Conservation (phyloP, 371 early-diverging fungal species). For the Mortierella sp. region DNA sequence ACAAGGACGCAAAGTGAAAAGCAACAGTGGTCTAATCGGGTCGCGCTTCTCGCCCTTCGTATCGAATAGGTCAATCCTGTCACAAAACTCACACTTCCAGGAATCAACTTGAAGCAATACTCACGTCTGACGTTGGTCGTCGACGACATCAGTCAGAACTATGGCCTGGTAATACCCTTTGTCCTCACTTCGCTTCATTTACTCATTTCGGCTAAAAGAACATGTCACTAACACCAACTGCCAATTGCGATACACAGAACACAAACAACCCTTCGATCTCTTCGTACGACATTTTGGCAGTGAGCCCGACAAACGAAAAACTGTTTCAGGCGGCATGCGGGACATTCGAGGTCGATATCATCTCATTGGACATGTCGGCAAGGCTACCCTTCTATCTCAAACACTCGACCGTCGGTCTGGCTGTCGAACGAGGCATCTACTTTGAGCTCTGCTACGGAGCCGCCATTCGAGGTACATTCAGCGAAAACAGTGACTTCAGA, state of each 20-base stretch:
- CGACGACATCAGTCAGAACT: conserved; percentile 73
- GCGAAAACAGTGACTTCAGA: too few relatives aligned
- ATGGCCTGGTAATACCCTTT: conserved; percentile 66
- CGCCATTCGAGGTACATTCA: conserved; percentile 77
- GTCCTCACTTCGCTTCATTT: neutral
- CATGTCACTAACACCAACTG: neutral
- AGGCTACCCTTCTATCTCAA: conserved; percentile 82
- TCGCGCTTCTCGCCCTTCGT: too few relatives aligned
- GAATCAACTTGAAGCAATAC: conserved; percentile 62
- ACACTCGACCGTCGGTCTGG: conserved; percentile 75
- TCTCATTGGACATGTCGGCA: conserved; percentile 85
- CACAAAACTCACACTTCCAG: conserved; percentile 60
- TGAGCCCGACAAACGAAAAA: conserved; percentile 84
- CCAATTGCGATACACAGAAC: conserved; percentile 56
- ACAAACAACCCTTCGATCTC: conserved; percentile 63
- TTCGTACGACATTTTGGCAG: conserved; percentile 87
- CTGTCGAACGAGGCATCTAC: conserved; percentile 82
- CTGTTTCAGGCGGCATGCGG: conserved; percentile 83
- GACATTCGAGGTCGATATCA: conserved; percentile 87
- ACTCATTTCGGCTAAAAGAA: neutral
- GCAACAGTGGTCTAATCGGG: too few relatives aligned
- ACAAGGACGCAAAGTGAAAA: too few relatives aligned
- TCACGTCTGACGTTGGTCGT: conserved; percentile 73
- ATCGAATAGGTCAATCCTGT: conserved; percentile 61
- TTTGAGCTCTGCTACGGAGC: conserved; percentile 91